Base-by-base conservation (phyloP, 83 land plant genomes). In the Picea abies region DNA sequence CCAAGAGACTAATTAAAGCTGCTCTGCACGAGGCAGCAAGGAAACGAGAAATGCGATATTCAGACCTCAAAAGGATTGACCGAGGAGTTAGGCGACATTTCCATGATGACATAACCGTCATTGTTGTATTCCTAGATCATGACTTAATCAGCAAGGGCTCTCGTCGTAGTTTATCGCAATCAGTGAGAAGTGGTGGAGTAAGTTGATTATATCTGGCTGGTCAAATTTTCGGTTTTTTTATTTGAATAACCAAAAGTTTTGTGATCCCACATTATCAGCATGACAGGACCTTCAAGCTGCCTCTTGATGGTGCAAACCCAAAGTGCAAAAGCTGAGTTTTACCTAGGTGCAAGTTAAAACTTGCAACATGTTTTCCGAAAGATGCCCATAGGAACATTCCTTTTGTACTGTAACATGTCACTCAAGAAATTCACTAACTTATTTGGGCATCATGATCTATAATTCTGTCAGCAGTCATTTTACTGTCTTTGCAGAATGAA, bases 71-170 rank as follows among this genome's bases (percentile, higher is more conserved):
- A 82, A 92, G 85, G 83, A 90, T 92, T 61, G 90, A 90, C 15
- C 89, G 90, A 23, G 95, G 95, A 12, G 88, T 90, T 11, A 85
- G 93, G 20, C 88, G 95, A 16, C 90, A 93, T 83, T 93, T 90
- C 89, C 94, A 92, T 67, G 94, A 90, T 63, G 93, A 91, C 86
- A 91, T 92, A 69, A 88, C 90, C n/a, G 92, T 92, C n/a, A 83
- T 92, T 49, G 93, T 90, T 72, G 87, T 90, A 60, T 90, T 87
- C 80, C 85, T 93, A 26, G 91, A 90, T 76, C 78, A 85, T 49
- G 82, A 86, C 69, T 87, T 85, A 22, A 78, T 86, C 72, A 84
- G 88, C 88, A 80, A 83, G 68, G 86, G 88, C 81, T 80, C 89
- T 14, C 80, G 60, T 72, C 85, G 73, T 76, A 60, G 47, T 35